Conservation (phyloP, 306 rosid species). For the Rubus idaeus region DNA sequence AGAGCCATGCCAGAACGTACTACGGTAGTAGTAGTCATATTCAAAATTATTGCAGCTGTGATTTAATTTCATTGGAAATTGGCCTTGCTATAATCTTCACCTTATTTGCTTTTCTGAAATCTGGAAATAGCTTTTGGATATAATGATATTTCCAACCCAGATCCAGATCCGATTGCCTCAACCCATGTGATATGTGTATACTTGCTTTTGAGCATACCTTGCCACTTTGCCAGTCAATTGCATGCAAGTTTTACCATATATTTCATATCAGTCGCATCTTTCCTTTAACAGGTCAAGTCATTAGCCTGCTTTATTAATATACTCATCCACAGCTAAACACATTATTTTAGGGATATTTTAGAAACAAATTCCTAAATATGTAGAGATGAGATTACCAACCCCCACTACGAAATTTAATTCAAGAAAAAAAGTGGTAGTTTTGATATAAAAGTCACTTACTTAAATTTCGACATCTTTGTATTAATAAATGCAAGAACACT, state of each 20-base stretch:
- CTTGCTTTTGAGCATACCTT: not conserved
- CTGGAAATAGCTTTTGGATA: not conserved
- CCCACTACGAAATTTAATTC: not conserved
- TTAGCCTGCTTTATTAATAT: not conserved
- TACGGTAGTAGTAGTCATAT: not conserved
- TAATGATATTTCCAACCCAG: not conserved
- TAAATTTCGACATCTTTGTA: not conserved
- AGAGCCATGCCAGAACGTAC: not conserved
- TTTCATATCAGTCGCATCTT: not conserved
- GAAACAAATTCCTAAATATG: not conserved
- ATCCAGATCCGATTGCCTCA: not conserved
- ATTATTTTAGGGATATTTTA: not conserved
- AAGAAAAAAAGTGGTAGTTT: no score
- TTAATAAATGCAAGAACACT: not conserved
- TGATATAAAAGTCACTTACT: not conserved
- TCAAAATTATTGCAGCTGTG: constrained; percentile 22
- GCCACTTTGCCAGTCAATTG: not conserved
- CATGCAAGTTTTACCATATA: not conserved
- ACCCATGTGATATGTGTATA: not conserved
- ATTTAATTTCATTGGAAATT: constrained; percentile 4
- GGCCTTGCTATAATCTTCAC: constrained; percentile 19
- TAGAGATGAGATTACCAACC: not conserved
- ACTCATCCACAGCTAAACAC: not conserved
- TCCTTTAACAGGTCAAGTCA: not conserved
- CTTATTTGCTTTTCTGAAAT: not conserved